phyloP scores from a whole-genome alignment of 331 rosid genomes.

The Arachis monticola region DNA sequence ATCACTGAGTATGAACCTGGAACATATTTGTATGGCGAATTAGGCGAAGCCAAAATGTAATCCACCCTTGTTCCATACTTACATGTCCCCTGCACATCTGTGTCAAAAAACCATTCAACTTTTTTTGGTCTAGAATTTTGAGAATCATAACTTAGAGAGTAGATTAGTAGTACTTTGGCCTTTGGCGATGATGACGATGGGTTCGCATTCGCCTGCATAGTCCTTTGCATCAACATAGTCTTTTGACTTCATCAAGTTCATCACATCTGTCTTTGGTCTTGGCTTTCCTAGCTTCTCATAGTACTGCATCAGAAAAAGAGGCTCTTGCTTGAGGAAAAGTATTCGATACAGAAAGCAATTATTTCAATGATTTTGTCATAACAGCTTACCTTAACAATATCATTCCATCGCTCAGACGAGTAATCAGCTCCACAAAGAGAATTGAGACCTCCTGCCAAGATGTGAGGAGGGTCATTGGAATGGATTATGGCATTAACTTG shows the following conservation, averaged over 20 bases:
- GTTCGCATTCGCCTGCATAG: slow-evolving; percentile 78
- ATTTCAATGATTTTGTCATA: neutral
- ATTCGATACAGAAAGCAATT: neutral
- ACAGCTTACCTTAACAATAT: slow-evolving; percentile 64
- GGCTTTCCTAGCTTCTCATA: slow-evolving; percentile 91
- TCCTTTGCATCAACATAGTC: slow-evolving; percentile 76
- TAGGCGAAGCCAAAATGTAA: slow-evolving; percentile 65
- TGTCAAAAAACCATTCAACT: slow-evolving; percentile 12
- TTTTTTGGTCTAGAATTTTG: neutral
- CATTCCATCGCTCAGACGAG: slow-evolving; percentile 76
- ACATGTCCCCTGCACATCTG: slow-evolving; percentile 94
- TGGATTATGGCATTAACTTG: slow-evolving; percentile 71
- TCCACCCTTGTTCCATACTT: slow-evolving; percentile 91
- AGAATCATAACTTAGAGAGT: slow-evolving; percentile 10
- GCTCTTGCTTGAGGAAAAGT: neutral
- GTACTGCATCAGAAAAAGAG: slow-evolving; percentile 48
- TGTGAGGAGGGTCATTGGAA: slow-evolving; percentile 72
- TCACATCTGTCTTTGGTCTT: slow-evolving; percentile 73
- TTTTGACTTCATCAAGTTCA: slow-evolving; percentile 75
- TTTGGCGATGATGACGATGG: slow-evolving; percentile 83
- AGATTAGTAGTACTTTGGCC: slow-evolving; percentile 69
- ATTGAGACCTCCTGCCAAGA: slow-evolving; percentile 82
- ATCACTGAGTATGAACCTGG: slow-evolving; percentile 83
- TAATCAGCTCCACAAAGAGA: slow-evolving; percentile 72
- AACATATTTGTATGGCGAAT: slow-evolving; percentile 59